Conservation (phyloP, 228 moss, liverwort and hornwort genomes). For the Sphagnum magellanicum region DNA sequence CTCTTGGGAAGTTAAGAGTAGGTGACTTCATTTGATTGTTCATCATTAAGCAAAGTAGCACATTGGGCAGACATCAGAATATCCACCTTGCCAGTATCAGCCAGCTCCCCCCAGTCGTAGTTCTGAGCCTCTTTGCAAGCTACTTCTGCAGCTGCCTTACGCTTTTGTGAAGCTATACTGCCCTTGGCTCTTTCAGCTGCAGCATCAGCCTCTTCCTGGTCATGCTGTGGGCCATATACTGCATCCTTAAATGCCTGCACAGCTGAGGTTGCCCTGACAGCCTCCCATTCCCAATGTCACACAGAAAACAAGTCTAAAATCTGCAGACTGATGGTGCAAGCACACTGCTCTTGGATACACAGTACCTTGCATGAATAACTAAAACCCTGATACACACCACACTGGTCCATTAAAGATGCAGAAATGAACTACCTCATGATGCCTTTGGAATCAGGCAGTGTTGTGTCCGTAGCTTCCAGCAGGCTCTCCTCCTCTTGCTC, state of each 20-base stretch:
- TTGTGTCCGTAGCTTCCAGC: slow-evolving; percentile 59
- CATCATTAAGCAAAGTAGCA: neutral
- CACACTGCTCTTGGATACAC: neutral
- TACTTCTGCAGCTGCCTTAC: slow-evolving; percentile 82
- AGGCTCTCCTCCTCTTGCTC: slow-evolving; percentile 62
- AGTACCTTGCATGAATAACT: neutral
- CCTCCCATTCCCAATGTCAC: neutral
- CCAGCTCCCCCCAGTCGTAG: slow-evolving; percentile 82
- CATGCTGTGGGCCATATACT: slow-evolving; percentile 73
- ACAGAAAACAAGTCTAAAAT: neutral
- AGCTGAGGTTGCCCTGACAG: slow-evolving; percentile 19
- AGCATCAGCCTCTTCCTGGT: slow-evolving; percentile 68
- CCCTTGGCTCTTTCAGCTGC: slow-evolving; percentile 72
- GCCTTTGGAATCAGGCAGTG: slow-evolving; percentile 52
- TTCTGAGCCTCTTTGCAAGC: slow-evolving; percentile 69
- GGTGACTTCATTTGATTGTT: neutral
- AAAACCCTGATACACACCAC: neutral
- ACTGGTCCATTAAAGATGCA: neutral
- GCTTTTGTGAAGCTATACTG: slow-evolving; percentile 78
- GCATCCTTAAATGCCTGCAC: slow-evolving; percentile 65
- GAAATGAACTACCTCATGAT: slow-evolving; percentile 27
- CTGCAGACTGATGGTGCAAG: neutral
- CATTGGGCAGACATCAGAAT: neutral
- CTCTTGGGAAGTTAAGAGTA: neutral
- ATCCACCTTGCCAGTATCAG: slow-evolving; percentile 81